Base-by-base conservation (phyloP, 2,329 filamentous ascomycete genomes). In the Calonectria fujianensis region DNA sequence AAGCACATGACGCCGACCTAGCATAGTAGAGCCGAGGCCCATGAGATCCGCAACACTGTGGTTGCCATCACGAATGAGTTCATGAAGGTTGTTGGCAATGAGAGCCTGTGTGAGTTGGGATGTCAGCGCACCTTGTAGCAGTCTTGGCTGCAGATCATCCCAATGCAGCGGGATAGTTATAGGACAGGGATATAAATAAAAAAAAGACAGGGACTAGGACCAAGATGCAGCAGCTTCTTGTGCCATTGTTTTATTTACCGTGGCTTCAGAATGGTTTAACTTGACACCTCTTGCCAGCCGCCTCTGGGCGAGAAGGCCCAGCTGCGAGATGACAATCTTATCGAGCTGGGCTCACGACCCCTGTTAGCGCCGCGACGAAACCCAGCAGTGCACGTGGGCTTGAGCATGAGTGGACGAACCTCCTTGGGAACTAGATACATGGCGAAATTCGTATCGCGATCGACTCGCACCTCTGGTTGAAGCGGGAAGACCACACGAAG, bases 11-110 rank as follows among this genome's bases (percentile, higher is more conserved):
- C 96, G 94, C 13, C 96, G 94, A 77, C 96, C 96, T 3, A 98
- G 94, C 93, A 98, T 96, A 70, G 94, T 96, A 80, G 95, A 93
- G 80, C 96, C 96, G 77, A 98, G 91, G 75, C 92, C 89, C 96
- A 98, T 98, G 83, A 98, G 94, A 84, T 98, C 96, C 50, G 96
- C 94, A 69, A 98, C 96, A 18, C 91, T 94, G 87, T 98, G 95
- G 79, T 94, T 93, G 83, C 96, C 96, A 96, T 98, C 96, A 84
- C 96, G 96, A 84, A 98, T 97, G 81, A 98, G 93, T 90, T 98
- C 96, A 85, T 98, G 96, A 65, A 98, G 90, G 84, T 96, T 96
- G 83, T 92, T 96, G 76, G 96, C 93, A 82, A 98, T 97, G 78
- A 96, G 90, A 35, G 94, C 94, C 93, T 94, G 65, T 29, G 20